These are phyloP conservation scores for Apiospora pterosperma DNA, from an alignment of 2,329 filamentous ascomycete species.

Conservation along the genomic window DNA sequence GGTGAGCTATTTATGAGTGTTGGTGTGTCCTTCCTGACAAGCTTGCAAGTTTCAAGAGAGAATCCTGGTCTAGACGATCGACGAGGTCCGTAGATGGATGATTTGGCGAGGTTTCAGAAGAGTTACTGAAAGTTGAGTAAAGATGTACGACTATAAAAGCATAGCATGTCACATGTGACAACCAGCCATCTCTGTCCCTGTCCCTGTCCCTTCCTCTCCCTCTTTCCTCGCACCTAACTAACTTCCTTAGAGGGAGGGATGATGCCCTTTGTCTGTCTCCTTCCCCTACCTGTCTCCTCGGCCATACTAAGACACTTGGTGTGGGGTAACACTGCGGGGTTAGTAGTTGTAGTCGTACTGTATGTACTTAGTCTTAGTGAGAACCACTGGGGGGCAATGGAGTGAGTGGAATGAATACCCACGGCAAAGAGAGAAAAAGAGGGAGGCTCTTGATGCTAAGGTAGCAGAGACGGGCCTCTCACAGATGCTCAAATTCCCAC, in stretches of 20 bases:
- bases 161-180: background rate
- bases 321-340: background rate
- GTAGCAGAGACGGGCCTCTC: background rate
- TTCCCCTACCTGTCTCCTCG: background rate
- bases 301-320: background rate
- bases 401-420: background rate
- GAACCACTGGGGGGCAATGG: background rate
- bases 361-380: background rate
- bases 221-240: background rate
- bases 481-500: background rate
- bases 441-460: background rate
- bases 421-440: background rate
- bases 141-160: background rate
- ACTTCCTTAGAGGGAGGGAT: background rate
- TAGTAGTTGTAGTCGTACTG: too few species aligned
- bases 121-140: background rate
- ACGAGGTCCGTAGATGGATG: background rate
- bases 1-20: constrained; percentile 12
- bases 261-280: background rate
- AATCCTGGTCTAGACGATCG: background rate
- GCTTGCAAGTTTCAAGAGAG: background rate
- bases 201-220: too few species aligned
- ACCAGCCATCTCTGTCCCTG: background rate
- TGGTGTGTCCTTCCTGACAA: background rate
- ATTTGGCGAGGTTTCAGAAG: background rate